Evolutionary conservation across 1,139 yeast species (phyloP).

Genomic region (Pichia sp.): DNA sequence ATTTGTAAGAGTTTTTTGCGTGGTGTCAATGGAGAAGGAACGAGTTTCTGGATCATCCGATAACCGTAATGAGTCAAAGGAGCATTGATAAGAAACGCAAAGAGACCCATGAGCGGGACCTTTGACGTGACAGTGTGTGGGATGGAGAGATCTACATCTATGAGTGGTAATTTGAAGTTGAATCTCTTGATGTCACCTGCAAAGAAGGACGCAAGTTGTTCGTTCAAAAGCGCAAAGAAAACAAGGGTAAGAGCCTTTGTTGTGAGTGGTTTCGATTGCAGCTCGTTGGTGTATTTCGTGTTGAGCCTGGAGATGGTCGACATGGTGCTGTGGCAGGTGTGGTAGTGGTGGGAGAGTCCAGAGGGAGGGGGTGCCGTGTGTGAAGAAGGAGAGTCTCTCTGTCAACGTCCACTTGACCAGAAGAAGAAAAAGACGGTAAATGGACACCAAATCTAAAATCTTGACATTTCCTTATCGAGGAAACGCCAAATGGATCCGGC

Average conservation of each 20-base stretch:
- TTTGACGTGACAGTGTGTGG: conserved; percentile 46
- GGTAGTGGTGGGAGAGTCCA: neutral
- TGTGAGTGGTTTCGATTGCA: conserved; percentile 44
- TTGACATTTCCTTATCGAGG: too few relatives aligned
- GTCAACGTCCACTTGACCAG: too few relatives aligned
- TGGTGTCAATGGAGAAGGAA: conserved; percentile 40
- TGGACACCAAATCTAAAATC: too few relatives aligned
- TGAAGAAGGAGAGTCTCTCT: too few relatives aligned
- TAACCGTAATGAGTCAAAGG: conserved; percentile 72
- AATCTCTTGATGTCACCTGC: conserved; percentile 36
- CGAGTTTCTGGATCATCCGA: conserved; percentile 43
- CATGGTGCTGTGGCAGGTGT: neutral
- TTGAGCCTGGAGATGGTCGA: neutral
- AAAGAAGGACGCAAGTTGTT: conserved; percentile 52
- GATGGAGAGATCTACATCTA: conserved; percentile 20
- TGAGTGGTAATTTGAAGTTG: conserved; percentile 1
- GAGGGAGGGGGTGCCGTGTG: too few relatives aligned
- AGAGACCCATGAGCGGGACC: conserved; percentile 65
- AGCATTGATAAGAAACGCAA: conserved; percentile 68
- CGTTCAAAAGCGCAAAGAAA: conserved; percentile 55
- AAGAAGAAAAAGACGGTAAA: too few relatives aligned
- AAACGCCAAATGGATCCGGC: too few relatives aligned
- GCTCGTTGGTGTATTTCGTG: conserved; percentile 1
- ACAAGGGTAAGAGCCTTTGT: conserved; percentile 65
- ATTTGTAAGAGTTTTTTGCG: conserved; percentile 55